Conservation (phyloP, 2,329 filamentous ascomycete species). For the Anthostomella pinea region DNA sequence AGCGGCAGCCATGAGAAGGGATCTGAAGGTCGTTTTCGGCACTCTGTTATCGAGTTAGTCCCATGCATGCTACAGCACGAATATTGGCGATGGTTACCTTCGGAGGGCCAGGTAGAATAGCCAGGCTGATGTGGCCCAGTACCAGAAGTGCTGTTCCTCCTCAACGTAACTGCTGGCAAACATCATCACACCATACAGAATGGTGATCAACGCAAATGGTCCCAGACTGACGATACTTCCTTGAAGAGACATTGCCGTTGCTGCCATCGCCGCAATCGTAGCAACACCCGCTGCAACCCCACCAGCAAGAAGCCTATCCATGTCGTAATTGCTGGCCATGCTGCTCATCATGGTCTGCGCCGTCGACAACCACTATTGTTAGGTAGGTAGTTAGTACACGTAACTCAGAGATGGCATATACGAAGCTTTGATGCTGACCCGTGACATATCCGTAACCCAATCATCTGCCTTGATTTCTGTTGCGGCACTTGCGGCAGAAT, state of each 20-base stretch:
- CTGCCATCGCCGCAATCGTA: conserved; percentile 18
- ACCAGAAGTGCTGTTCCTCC: conserved; percentile 99
- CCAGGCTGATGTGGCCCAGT: conserved; percentile 80
- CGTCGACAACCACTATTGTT: conserved; percentile 65
- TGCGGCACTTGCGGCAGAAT: conserved; percentile 12
- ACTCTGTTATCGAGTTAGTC: conserved; percentile 14
- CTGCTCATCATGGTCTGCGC: conserved; percentile 81
- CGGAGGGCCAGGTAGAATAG: conserved; percentile 51
- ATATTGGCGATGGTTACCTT: conserved; percentile 27
- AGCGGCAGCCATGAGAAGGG: conserved; percentile 34
- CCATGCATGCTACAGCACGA: not conserved
- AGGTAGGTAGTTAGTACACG: too few relatives aligned
- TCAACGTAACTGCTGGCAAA: conserved; percentile 98
- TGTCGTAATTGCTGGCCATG: conserved; percentile 89
- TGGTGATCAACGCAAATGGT: conserved; percentile 49
- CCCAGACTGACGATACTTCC: conserved; percentile 32
- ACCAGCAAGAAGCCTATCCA: conserved; percentile 56
- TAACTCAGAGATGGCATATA: too few relatives aligned
- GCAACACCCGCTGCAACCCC: conserved; percentile 37
- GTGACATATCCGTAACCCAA: conserved; percentile 44
- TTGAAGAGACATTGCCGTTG: conserved; percentile 31
- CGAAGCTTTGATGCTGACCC: conserved; percentile 29
- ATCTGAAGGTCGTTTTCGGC: conserved; percentile 25
- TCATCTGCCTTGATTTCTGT: conserved; percentile 6
- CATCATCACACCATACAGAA: conserved; percentile 82